Conservation (phyloP, 2,329 filamentous ascomycete genomes). For the Coleophoma cylindrospora region DNA sequence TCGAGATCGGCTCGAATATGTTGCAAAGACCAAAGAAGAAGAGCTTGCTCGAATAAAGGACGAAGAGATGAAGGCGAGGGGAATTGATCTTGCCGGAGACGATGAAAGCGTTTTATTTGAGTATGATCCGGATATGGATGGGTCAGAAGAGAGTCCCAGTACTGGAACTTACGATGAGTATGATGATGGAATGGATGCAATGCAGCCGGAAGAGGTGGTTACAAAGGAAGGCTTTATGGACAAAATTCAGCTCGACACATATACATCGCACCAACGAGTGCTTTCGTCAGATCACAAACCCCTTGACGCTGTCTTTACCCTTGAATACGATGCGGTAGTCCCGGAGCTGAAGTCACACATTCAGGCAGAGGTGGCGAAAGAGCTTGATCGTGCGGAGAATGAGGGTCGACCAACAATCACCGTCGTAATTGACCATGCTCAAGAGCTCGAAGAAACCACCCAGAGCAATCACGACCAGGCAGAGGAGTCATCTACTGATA, state of each 20-base stretch:
- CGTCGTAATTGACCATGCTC: conserved; percentile 66
- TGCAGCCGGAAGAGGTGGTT: conserved; percentile 40
- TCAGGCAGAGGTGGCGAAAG: conserved; percentile 79
- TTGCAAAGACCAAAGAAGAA: conserved; percentile 57
- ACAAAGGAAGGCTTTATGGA: conserved; percentile 55
- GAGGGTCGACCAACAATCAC: conserved; percentile 80
- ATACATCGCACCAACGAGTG: conserved; percentile 84
- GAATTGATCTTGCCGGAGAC: conserved; percentile 66
- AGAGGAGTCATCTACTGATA: conserved; percentile 24
- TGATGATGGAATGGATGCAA: conserved; percentile 37
- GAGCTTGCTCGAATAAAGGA: conserved; percentile 67
- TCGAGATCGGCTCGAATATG: conserved; percentile 61
- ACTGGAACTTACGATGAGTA: conserved; percentile 43
- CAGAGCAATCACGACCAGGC: conserved; percentile 2
- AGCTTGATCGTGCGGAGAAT: conserved; percentile 88
- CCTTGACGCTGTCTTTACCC: conserved; percentile 72
- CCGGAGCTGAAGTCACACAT: conserved; percentile 79
- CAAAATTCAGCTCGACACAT: conserved; percentile 55
- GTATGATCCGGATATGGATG: conserved; percentile 81
- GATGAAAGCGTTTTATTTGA: conserved; percentile 85
- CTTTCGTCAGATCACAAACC: conserved; percentile 96
- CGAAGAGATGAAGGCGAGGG: conserved; percentile 78
- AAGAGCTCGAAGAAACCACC: conserved; percentile 26
- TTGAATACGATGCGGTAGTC: conserved; percentile 83
- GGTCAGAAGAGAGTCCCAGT: conserved; percentile 37